Percentiles rank a stretch among this genome's conserved stretches.
phyloP scores from a whole-genome alignment of 176 grass and related monocot genomes.

The Dendrocalamus sinicus region DNA sequence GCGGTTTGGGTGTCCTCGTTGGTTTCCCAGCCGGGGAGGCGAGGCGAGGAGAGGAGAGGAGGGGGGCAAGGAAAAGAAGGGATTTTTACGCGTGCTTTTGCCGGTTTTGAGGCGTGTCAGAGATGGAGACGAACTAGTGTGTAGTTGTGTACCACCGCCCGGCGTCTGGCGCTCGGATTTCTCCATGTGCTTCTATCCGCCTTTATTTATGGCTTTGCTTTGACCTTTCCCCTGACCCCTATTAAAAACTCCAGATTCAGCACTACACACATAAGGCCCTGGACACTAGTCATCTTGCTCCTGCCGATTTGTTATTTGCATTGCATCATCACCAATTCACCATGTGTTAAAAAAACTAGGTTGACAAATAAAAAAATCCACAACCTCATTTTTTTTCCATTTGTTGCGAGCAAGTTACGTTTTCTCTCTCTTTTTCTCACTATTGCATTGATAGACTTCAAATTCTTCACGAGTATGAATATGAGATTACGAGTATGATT shows the following conservation, averaged over 20 bases:
- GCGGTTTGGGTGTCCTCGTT: constrained; percentile 49
- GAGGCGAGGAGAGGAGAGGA: background rate
- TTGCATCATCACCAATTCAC: too few species aligned
- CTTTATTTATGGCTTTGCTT: background rate
- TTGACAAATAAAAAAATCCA: background rate
- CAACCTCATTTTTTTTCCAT: background rate
- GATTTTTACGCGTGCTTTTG: constrained; percentile 29
- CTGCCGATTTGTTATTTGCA: background rate
- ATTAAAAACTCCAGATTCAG: background rate
- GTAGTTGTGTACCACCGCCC: background rate
- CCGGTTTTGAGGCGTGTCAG: constrained; percentile 11
- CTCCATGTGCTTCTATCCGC: background rate
- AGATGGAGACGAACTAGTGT: background rate
- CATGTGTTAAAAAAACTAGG: background rate
- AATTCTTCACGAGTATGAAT: background rate
- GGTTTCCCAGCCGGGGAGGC: constrained; percentile 44
- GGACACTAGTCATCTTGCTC: background rate
- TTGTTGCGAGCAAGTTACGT: background rate
- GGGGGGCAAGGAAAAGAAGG: background rate
- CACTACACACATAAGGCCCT: background rate
- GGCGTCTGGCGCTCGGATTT: background rate
- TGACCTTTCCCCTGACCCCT: background rate
- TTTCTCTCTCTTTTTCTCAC: background rate
- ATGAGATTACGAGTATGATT: background rate
- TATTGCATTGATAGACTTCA: background rate